Evolutionary conservation across 1,284 basidiomycete genomes (phyloP), one percentile per base, ranked within the genome.

Genomic region (Wolfiporia cocos): DNA sequence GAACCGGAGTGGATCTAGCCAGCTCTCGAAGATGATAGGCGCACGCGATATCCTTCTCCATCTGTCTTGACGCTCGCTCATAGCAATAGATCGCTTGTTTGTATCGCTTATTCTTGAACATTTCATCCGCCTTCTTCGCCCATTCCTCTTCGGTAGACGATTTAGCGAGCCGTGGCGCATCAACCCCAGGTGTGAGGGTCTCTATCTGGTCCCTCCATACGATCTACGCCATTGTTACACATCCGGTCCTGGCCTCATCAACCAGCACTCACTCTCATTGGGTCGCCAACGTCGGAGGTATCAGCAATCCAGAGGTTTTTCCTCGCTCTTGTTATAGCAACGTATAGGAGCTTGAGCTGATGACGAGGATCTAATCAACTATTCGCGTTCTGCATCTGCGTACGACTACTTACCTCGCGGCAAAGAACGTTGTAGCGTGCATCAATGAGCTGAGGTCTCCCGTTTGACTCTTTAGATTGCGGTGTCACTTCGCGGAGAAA

Each of bases 241-340:
- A 14, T n/a, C n/a, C n/a, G n/a, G n/a, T n/a, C n/a, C n/a, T n/a
- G n/a, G n/a, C n/a, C n/a, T 28, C 26, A 28, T 28, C 9, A 28
- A 28, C 14, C n/a, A n/a, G n/a, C n/a, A 46, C 66, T 49, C 40
- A 82, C 82, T 50, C 70, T 63, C 74, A 85, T 76, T 0, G 81
- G 71, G 37, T 74, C 71, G 5, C 71, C 67, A 37, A 68, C 75
- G 3, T 67, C 62, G 2, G 79, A 84, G 23, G 65, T 65, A 56
- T 86, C 84, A 5, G 72, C 71, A 11, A 86, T 77, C 78, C 81
- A 83, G 2, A 85, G 55, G 35, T 80, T 79, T 47, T 77, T 78
- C 26, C 80, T 67, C 1, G 82, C 81, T 33, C 84, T 60, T 0
- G 84, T 86, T 29, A 85, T 70, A 0, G 81, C 83, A 3, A 86